Conservation (phyloP, 208 protist genomes). For the Acanthamoeba culbertsoni region DNA sequence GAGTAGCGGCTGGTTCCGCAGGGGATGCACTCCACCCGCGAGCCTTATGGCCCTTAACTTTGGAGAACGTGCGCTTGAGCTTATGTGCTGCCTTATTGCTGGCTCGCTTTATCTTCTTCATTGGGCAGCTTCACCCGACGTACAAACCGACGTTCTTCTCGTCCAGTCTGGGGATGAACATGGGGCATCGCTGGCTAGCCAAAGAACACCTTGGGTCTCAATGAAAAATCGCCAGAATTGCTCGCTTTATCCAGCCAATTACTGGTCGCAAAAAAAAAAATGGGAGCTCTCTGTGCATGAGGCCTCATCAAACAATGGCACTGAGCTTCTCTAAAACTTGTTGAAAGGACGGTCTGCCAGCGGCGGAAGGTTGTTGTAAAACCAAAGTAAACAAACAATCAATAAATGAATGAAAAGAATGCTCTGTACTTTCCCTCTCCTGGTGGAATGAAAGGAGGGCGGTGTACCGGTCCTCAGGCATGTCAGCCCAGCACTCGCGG, state of each 20-base stretch:
- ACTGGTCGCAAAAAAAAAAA: too few species aligned
- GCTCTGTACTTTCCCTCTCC: too few species aligned
- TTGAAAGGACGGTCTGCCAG: not conserved
- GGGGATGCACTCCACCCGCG: not conserved
- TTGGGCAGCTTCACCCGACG: too few species aligned
- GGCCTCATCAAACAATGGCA: too few species aligned
- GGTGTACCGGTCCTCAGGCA: not conserved
- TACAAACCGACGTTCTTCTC: too few species aligned
- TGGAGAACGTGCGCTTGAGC: not conserved
- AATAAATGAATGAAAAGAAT: too few species aligned
- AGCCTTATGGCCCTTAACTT: not conserved
- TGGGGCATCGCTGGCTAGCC: not conserved
- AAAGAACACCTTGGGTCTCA: not conserved
- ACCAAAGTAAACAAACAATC: not conserved
- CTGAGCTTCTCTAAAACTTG: not conserved
- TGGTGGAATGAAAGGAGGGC: not conserved
- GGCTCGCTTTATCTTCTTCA: not conserved
- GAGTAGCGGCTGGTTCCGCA: too few species aligned
- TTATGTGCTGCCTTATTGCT: not conserved
- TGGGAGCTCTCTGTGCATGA: too few species aligned
- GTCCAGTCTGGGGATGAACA: too few species aligned
- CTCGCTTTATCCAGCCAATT: not conserved
- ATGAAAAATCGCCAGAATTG: not conserved
- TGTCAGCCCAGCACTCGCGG: not conserved
- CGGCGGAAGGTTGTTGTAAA: not conserved